phyloP scores from a whole-genome alignment of 805 yeast genomes.

The Groenewaldozyma salmanticensis region DNA sequence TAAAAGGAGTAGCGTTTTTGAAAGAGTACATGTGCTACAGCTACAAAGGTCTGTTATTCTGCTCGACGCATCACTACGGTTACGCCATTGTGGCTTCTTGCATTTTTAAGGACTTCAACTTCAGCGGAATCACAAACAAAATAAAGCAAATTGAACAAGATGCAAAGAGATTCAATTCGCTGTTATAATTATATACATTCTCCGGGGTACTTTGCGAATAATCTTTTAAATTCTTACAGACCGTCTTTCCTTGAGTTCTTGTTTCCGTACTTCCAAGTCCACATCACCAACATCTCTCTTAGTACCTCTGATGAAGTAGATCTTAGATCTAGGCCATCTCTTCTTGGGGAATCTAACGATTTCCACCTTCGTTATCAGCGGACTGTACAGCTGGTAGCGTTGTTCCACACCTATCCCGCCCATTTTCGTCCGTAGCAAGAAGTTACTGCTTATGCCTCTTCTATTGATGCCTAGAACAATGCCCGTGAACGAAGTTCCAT shows the following conservation, averaged over 20 bases:
- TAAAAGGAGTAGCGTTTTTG: too few relatives aligned
- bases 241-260: constrained; percentile 13
- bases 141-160: too few relatives aligned
- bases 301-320: constrained; percentile 72
- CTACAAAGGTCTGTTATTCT: too few relatives aligned
- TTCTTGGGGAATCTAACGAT: constrained; percentile 60
- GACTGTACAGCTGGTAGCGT: constrained; percentile 72
- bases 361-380: constrained; percentile 68
- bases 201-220: too few relatives aligned
- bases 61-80: too few relatives aligned
- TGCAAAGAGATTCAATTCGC: too few relatives aligned
- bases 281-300: constrained; percentile 31
- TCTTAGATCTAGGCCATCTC: constrained; percentile 73
- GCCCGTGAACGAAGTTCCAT: constrained; percentile 56
- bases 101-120: too few relatives aligned
- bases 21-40: too few relatives aligned
- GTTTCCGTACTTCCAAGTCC: constrained; percentile 26
- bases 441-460: constrained; percentile 58
- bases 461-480: constrained; percentile 70
- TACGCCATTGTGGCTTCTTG: too few relatives aligned
- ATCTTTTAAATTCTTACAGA: neutral
- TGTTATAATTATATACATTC: too few relatives aligned
- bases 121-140: too few relatives aligned
- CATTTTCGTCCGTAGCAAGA: constrained; percentile 75
- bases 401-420: constrained; percentile 79